phyloP scores from a whole-genome alignment of 768 basidiomycete genomes.

The Steccherinum ochraceum region DNA sequence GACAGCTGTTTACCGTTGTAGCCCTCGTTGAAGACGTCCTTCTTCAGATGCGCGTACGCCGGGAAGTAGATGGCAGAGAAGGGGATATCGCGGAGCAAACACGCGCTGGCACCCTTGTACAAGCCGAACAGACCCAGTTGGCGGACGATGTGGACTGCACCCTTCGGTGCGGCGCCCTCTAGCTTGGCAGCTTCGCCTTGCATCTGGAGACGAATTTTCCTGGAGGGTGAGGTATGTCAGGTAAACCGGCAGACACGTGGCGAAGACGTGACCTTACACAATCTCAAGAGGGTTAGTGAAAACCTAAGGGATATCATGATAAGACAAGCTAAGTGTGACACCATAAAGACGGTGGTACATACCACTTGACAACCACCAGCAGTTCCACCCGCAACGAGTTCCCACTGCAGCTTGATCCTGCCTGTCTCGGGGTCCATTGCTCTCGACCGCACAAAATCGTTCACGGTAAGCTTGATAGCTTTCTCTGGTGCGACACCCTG shows the following conservation, averaged over 20 bases:
- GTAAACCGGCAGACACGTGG: constrained; percentile 3
- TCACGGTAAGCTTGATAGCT: constrained; percentile 96
- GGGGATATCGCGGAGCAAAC: constrained; percentile 91
- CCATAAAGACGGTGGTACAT: constrained; percentile 27
- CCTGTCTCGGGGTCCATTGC: constrained; percentile 95
- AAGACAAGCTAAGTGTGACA: not conserved
- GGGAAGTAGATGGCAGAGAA: constrained; percentile 95
- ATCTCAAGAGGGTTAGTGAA: constrained; percentile 98
- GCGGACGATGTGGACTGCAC: constrained; percentile 88
- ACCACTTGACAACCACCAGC: constrained; percentile 99
- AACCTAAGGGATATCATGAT: constrained; percentile 41
- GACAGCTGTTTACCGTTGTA: constrained; percentile 90
- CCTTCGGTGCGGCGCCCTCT: constrained; percentile 74
- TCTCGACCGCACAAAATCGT: constrained; percentile 79
- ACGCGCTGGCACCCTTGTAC: constrained; percentile 91
- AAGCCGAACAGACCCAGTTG: constrained; percentile 89
- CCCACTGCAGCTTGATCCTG: constrained; percentile 86
- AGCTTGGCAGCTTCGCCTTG: constrained; percentile 91
- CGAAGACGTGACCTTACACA: constrained; percentile 49
- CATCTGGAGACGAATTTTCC: constrained; percentile 91
- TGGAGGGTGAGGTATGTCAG: constrained; percentile 20
- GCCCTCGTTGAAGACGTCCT: constrained; percentile 92
- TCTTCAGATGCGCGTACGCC: constrained; percentile 85
- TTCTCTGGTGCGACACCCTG: constrained; percentile 96
- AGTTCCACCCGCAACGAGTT: constrained; percentile 83